Conservation (phyloP, 2,329 filamentous ascomycete genomes). For the Aspergillus udagawae region DNA sequence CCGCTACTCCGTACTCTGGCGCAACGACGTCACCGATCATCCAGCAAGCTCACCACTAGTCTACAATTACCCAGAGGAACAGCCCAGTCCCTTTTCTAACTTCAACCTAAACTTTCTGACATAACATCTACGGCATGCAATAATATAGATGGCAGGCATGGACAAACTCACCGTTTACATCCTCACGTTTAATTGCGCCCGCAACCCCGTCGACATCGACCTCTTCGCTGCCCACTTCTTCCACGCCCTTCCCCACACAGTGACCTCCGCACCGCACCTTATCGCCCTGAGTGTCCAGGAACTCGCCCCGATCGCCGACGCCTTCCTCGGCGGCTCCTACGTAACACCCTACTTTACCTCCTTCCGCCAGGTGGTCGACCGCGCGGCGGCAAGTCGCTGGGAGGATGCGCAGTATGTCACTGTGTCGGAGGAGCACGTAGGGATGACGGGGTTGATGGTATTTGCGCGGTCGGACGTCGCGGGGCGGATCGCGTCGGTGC, state of each 20-base stretch:
- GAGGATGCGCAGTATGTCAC: conserved; percentile 59
- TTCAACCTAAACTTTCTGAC: too few relatives aligned
- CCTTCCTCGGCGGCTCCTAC: conserved; percentile 80
- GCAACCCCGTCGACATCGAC: conserved; percentile 63
- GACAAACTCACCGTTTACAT: conserved; percentile 67
- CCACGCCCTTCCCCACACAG: conserved; percentile 47
- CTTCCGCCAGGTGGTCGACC: conserved; percentile 67
- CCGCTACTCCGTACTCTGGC: too few relatives aligned
- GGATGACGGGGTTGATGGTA: conserved; percentile 85
- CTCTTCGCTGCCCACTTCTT: conserved; percentile 70
- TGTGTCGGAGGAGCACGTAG: conserved; percentile 68
- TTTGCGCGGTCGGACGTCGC: conserved; percentile 65
- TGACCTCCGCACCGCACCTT: conserved; percentile 57
- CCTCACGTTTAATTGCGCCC: conserved; percentile 86
- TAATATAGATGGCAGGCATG: conserved; percentile 16
- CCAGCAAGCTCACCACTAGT: background rate
- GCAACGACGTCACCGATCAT: background rate
- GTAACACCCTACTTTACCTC: conserved; percentile 70
- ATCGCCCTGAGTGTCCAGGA: conserved; percentile 76
- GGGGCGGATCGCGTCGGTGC: conserved; percentile 59
- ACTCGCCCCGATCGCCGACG: conserved; percentile 75
- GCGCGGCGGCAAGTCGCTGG: conserved; percentile 54
- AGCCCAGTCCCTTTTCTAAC: too few relatives aligned
- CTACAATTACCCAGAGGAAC: too few relatives aligned
- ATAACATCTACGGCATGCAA: too few relatives aligned